Base-by-base conservation (phyloP, 176 grass and related monocot species). In the Avena sativa region DNA sequence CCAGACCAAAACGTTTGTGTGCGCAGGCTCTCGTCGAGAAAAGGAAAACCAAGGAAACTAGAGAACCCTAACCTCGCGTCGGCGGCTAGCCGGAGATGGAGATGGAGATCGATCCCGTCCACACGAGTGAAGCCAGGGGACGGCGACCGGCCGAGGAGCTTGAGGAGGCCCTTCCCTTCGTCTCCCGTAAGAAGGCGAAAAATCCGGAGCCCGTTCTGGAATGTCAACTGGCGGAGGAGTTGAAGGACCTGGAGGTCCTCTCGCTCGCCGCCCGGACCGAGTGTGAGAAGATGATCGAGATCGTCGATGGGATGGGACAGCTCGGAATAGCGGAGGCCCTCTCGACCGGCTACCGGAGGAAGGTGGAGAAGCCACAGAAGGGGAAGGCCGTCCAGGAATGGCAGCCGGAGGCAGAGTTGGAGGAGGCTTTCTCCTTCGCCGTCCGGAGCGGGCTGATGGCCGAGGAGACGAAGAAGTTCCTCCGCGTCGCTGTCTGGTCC, bases 71-170 rank as follows among this genome's bases (percentile, higher is more conserved):
- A 49, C 46, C 44, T 50, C 71, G 46, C 72, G 72, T 28, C 72
- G 46, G 46, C 72, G 62, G 62, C 62, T 65, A 65, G 62, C 61
- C 23, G 71, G 46, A 26, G 71, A 75, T 74, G 46, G 46, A 74
- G 44, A 74, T 8, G 71, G 11, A 74, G 71, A 74, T 26, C 46
- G 46, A 74, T 51, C 1, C 71, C 71, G 21, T 51, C 46, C 46
- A 11, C 9, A 2, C 62, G 62, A 65, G 62, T 28, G 62, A 74
- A 4, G 0, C 46, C 71, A 74, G 12, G 46, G 12, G 46, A 3
- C 43, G 71, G 2, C 12, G 71, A 16, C 0, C 71, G 71, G 12
- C 21, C 12, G 21, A 74, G 44, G 6, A 50, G 44, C 1, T 26
- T 12, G 71, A 26, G 47, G 46, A 28, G 72, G 21, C 47, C 71